Evolutionary conservation across 768 basidiomycete species (phyloP), one percentile per base, ranked within the genome.

Genomic region (Floccularia luteovirens): DNA sequence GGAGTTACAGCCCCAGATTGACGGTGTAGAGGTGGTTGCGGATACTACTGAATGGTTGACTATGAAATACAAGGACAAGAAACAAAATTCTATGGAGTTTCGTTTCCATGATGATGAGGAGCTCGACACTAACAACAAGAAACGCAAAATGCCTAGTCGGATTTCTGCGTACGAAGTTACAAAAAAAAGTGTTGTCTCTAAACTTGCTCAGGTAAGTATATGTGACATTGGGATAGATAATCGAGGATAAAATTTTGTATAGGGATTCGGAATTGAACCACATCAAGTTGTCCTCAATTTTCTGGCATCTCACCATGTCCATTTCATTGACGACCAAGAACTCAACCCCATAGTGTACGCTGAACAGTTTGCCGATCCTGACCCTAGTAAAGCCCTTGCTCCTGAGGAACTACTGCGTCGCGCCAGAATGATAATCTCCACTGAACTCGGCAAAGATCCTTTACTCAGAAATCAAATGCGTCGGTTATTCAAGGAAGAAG

Each of bases 371-470:
- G 75, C 72, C 11, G 85, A 86, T 48, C 73, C 80, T 1, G 80
- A 85, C 52, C 74, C 76, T 4, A 24, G 55, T 30, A 78, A 74
- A 44, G 69, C 74, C 1, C 70, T 71, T 48, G 52, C 74, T 7
- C 63, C 81, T 0, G 80, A 88, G 41, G 83, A 89, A 39, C 56
- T 87, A 20, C 72, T 91, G 33, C 70, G 70, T 34, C 76, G 76
- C 24, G 87, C 90, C 7, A 77, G 88, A 35, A 75, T 89, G 69
- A 83, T 98, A 41, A 63, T 98, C 34, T 75, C 84, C 4, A 90
- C 87, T 0, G 96, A 98, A 57, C 72, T 98, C 13, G 88, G 89
- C 24, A 93, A 88, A 55, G 94, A 99, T 57, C 94, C 94, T 10
- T 63, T 90, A 8, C 72, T 99, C 22, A 72, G 90, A 30, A 79